Evolutionary conservation across 139 green algal genomes (phyloP), one percentile per base, ranked within the genome.

Genomic region (Volvox africanus): DNA sequence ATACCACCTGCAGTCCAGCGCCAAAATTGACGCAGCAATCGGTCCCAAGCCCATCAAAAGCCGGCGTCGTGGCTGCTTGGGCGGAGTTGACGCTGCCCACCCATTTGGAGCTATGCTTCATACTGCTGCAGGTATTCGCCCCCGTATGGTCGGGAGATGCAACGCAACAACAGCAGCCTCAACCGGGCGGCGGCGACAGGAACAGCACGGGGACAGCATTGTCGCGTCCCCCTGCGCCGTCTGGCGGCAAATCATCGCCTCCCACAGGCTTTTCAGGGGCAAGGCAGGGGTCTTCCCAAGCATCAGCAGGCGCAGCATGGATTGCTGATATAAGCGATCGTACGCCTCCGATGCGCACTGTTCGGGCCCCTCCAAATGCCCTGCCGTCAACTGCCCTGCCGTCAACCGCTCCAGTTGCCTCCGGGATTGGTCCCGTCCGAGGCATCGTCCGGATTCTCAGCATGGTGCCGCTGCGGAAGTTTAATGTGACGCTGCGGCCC

Each of bases 401-500:
- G 65, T 73, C 21, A 28, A 28, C 65, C 65, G 65, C 21, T 24
- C 21, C 65, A 6, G 65, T 73, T 28, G 21, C 65, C 11, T 73
- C 65, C 2, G 21, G 2, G 65, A 12, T 28, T 24, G 24, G 65
- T 73, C 11, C 65, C 2, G 65, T 28, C 16, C 65, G 62, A 24
- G 33, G 26, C 22, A 55, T 5, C 44, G 44, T 89, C 30, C 22
- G 30, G 0, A 62, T 85, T 0, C 68, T 37, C 30, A 90, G 55
- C 86, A 62, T 85, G 21, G 32, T 62, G 2, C 32, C 5, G 18
- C 14, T 80, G 12, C 76, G 75, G 32, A 26, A 18, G 19, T 86
- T 65, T 69, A 82, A 83, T 50, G n/a, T 90, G 22, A 77, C 73
- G 2, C 50, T 90, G 6, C 71, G 21, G 86, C 86, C 86, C 11